Conservation (phyloP, 208 protist genomes). For the Wallacemonas sp. region DNA sequence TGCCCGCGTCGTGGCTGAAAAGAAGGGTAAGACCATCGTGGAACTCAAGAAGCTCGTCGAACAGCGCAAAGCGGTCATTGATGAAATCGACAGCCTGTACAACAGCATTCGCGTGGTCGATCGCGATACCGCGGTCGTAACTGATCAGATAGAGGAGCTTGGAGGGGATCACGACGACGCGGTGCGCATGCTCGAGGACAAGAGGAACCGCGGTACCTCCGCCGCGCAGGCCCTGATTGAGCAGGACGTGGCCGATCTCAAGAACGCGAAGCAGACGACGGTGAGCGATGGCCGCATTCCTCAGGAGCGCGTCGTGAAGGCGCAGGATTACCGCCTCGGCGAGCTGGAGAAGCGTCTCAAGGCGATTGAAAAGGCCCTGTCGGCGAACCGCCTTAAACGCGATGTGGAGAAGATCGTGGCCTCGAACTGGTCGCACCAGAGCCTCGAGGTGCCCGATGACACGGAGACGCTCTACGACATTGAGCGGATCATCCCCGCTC, state of each 20-base stretch:
- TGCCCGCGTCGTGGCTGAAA: slow-evolving; percentile 49
- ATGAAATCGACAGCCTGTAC: slow-evolving; percentile 73
- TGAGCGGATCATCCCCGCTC: slow-evolving; percentile 77
- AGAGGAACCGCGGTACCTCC: slow-evolving; percentile 34
- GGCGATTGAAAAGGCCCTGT: slow-evolving; percentile 57
- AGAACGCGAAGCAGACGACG: slow-evolving; percentile 49
- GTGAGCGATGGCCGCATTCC: slow-evolving; percentile 59
- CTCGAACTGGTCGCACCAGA: slow-evolving; percentile 47
- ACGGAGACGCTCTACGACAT: slow-evolving; percentile 76
- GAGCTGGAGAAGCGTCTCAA: slow-evolving; percentile 75
- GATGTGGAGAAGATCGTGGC: slow-evolving; percentile 63
- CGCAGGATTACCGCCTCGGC: slow-evolving; percentile 81
- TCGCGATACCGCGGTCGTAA: slow-evolving; percentile 55
- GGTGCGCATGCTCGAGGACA: slow-evolving; percentile 49
- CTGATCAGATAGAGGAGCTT: slow-evolving; percentile 51
- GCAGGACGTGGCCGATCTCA: slow-evolving; percentile 54
- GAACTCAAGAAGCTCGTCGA: slow-evolving; percentile 41
- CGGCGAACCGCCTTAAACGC: slow-evolving; percentile 57
- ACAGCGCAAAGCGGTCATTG: slow-evolving; percentile 47
- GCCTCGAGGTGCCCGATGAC: slow-evolving; percentile 42
- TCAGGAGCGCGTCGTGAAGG: slow-evolving; percentile 86
- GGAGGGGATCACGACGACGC: slow-evolving; percentile 47
- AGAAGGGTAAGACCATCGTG: slow-evolving; percentile 68
- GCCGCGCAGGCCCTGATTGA: slow-evolving; percentile 52
- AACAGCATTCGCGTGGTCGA: slow-evolving; percentile 82